A percentile compares a stretch with the other conserved stretches of the same genome.
phyloP scores from a whole-genome alignment of 352 stramenopile genomes.

The Phytophthora aleatoria region DNA sequence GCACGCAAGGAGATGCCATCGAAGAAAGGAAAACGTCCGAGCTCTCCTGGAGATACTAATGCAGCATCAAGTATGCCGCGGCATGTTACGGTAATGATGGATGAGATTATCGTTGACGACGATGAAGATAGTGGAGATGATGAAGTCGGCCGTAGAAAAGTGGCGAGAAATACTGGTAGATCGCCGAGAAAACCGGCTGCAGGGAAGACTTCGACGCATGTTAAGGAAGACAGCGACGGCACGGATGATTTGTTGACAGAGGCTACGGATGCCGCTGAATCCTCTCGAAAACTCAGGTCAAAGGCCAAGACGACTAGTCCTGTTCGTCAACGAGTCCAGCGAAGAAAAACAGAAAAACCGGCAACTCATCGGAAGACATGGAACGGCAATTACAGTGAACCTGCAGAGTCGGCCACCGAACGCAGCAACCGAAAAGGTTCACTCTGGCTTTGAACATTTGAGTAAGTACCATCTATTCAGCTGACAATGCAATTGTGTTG shows the following conservation, averaged over 20 bases:
- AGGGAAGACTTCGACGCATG: not conserved
- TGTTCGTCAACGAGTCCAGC: too few relatives aligned
- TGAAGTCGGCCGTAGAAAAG: not conserved
- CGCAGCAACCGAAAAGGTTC: not conserved
- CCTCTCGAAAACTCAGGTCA: not conserved
- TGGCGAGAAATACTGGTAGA: not conserved
- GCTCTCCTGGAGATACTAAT: constrained; percentile 7
- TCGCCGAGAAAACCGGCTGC: not conserved
- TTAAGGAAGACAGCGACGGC: too few relatives aligned
- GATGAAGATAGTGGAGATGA: constrained; percentile 16
- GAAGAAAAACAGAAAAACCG: too few relatives aligned
- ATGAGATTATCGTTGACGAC: constrained; percentile 35
- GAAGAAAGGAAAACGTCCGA: constrained; percentile 1
- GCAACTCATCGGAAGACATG: too few relatives aligned
- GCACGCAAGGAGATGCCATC: not conserved
- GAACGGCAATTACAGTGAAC: not conserved
- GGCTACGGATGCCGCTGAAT: not conserved
- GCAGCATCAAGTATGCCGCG: constrained; percentile 10
- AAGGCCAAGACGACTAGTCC: not conserved
- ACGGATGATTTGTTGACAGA: too few relatives aligned
- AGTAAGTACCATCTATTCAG: not conserved
- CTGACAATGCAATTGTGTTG: not conserved
- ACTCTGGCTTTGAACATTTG: not conserved
- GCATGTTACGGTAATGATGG: constrained; percentile 25
- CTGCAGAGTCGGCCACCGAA: not conserved